Base-by-base conservation (phyloP, 352 stramenopile genomes). In the Phytopythium mirpurense region DNA sequence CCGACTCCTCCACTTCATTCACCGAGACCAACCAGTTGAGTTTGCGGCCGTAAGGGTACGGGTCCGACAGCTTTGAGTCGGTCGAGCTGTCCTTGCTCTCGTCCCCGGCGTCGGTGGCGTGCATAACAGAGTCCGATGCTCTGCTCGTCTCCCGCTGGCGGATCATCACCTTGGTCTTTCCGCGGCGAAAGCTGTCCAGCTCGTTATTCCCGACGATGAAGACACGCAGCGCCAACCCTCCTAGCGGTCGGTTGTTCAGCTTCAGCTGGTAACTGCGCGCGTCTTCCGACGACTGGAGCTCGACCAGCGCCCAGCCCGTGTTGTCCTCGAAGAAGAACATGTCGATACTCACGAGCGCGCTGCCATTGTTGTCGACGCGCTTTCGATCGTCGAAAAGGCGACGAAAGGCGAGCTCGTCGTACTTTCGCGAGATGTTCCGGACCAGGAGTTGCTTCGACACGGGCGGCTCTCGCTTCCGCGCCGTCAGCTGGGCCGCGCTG, bases 21-120 rank as follows among this genome's bases (percentile, higher is more conserved):
- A 78, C 60, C 0, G 56, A 76, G 15, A 92, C 76, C 9, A 88
- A 59, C 84, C 84, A 95, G 43, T 92, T 77, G 7, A 95, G 60
- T 51, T 81, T 76, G 11, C 79, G 76, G 5, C 84, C 84, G 48
- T 83, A 91, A 40, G 67, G 79, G 54, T 90, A 90, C 14, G 63
- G 57, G 5, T 46, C 21, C 24, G 44, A 62, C 16, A 24, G 51
- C 6, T 56, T 54, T 31, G n/a, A n/a, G n/a, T 44, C 55, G 16
- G 29, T 23, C 23, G 52, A 18, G 18, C 29, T 40, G n/a, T 59
- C 57, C 35, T 66, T 51, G 26, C 50, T 63, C 14, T 64, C 67
- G 50, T 63, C 60, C 32, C 53, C 48, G 2, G 34, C 40, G 16
- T 31, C 24, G 12, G 21, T 60, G 21, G 59, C 34, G 19, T 9